phyloP scores from a whole-genome alignment of 2,329 filamentous ascomycete species.

The Daldinia eschscholtzii region DNA sequence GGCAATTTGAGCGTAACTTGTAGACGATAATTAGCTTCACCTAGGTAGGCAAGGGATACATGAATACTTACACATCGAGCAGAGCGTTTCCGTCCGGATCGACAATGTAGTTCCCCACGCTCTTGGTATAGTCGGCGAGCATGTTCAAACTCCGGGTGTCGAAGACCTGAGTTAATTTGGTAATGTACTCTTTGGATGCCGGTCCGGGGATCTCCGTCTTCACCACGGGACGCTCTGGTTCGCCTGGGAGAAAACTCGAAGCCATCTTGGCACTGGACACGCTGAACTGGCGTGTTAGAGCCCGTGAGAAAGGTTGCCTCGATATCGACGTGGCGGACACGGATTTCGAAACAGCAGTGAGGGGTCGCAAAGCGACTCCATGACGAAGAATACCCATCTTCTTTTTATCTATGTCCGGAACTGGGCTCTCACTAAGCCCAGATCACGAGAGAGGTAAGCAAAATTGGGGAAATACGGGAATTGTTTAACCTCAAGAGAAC shows the following conservation, averaged over 20 bases:
- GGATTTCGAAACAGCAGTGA: slow-evolving; percentile 44
- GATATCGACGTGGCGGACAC: slow-evolving; percentile 40
- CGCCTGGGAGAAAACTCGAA: slow-evolving; percentile 54
- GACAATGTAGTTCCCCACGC: slow-evolving; percentile 83
- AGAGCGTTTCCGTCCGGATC: slow-evolving; percentile 79
- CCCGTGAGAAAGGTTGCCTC: slow-evolving; percentile 22
- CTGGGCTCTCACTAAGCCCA: slow-evolving; percentile 18
- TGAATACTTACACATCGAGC: slow-evolving; percentile 73
- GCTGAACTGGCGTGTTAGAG: slow-evolving; percentile 38
- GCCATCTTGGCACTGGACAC: slow-evolving; percentile 47
- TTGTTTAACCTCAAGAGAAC: slow-evolving; percentile 12
- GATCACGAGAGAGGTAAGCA: slow-evolving; percentile 25
- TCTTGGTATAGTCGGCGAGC: slow-evolving; percentile 80
- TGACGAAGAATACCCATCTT: slow-evolving; percentile 50
- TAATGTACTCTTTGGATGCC: slow-evolving; percentile 75
- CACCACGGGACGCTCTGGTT: slow-evolving; percentile 66
- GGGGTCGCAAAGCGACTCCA: slow-evolving; percentile 47
- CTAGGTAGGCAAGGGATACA: not conserved
- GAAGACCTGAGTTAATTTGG: slow-evolving; percentile 82
- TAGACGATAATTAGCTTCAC: slow-evolving; percentile 30
- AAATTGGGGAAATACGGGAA: slow-evolving; percentile 23
- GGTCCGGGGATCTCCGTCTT: slow-evolving; percentile 80
- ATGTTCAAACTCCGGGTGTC: slow-evolving; percentile 89
- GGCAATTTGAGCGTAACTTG: slow-evolving; percentile 88
- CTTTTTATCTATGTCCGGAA: not conserved